Base-by-base conservation (phyloP, 352 stramenopile species). In the Phytopythium vexans region DNA sequence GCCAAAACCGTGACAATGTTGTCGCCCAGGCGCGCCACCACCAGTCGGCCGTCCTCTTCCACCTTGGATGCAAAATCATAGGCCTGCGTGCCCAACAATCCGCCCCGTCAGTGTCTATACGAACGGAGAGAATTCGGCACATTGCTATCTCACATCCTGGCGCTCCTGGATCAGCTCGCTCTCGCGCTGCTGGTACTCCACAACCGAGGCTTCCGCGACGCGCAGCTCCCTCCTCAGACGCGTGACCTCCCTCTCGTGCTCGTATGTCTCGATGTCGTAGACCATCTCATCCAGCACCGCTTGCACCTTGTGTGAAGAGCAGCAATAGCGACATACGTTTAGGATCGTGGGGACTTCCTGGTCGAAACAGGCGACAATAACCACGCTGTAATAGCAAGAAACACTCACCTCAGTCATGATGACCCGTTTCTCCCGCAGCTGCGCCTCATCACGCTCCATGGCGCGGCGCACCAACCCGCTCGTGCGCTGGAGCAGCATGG, bases 221-320 rank as follows among this genome's bases (percentile, higher is more conserved):
- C 48, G 27, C 10, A 93, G 59, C 45, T 89, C 66, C 0, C 61
- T 41, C 12, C 55, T 56, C 37, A 91, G 46, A 3, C 27, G 58
- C 3, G 60, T 43, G 8, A 85, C 36, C 50, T 89, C 72, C 35
- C 67, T 74, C 49, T 91, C 78, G 56, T 80, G 58, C 15, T 81
- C 78, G 32, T 62, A 86, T 40, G 51, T 82, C 58, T 91, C 83
- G n/a, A 93, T 68, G 54, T 93, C 83, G 58, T 87, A 88, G 16
- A 93, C 78, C 72, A 93, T 91, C 56, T 91, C 83, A 38, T 85
- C 74, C 41, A 93, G 68, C 39, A 91, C 72, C 36, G 52, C 64
- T 44, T 84, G 70, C 36, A 91, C 77, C 77, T 91, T n/a, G n/a
- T n/a, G n/a, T 10, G 49, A 42, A 41, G 15, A 5, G 8, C 27